phyloP scores from a whole-genome alignment of 176 grass and related monocot species.

The Eragrostis curvula region DNA sequence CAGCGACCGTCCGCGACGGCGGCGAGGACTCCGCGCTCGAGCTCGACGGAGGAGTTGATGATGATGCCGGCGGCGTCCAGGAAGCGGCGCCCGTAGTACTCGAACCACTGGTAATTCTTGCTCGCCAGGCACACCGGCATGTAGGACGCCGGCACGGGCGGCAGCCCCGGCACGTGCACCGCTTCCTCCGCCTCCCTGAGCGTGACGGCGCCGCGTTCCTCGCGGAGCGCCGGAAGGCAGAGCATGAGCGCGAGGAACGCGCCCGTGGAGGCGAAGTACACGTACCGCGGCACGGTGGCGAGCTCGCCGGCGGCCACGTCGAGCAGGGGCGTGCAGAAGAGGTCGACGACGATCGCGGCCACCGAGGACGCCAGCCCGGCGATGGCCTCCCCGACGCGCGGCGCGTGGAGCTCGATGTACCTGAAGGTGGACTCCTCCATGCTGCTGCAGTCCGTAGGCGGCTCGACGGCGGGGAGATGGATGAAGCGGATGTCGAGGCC shows the following conservation, averaged over 20 bases:
- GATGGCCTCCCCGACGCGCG: conserved; percentile 18
- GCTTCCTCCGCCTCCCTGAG: background rate
- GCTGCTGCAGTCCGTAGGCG: background rate
- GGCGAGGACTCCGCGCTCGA: conserved; percentile 29
- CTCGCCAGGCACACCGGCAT: conserved; percentile 18
- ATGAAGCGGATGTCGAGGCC: conserved; percentile 38
- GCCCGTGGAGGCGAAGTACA: conserved; percentile 39
- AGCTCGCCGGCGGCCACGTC: conserved; percentile 40
- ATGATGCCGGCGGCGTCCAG: conserved; percentile 43
- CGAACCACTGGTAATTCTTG: conserved; percentile 44
- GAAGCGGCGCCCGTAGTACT: conserved; percentile 26
- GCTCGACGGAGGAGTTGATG: conserved; percentile 41
- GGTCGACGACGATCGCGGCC: conserved; percentile 41
- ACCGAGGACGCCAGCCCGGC: background rate
- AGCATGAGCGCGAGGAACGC: conserved; percentile 44
- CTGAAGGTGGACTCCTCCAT: conserved; percentile 9
- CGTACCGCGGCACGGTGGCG: conserved; percentile 43
- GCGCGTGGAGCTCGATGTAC: conserved; percentile 20
- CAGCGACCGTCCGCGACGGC: conserved; percentile 35
- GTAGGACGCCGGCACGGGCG: conserved; percentile 23
- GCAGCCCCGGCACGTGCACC: conserved; percentile 33
- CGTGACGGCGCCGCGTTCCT: background rate
- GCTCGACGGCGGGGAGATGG: conserved; percentile 31
- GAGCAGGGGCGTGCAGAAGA: conserved; percentile 43
- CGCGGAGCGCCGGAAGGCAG: conserved; percentile 25